phyloP scores from a whole-genome alignment of 768 basidiomycete species.

The Tricholoma saponaceum region DNA sequence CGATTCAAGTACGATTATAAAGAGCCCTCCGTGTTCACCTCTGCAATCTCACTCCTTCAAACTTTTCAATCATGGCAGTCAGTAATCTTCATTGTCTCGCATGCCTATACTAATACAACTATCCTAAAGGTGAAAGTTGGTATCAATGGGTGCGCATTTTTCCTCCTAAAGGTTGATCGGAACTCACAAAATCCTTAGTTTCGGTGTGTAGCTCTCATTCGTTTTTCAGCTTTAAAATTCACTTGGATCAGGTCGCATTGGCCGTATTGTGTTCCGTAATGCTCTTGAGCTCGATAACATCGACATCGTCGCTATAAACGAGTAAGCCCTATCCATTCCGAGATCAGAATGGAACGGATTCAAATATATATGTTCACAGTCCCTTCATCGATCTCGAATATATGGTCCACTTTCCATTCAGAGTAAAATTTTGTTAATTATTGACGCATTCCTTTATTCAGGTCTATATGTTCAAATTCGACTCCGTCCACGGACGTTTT shows the following conservation, averaged over 20 bases:
- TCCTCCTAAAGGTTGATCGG: constrained; percentile 8
- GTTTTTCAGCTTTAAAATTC: constrained; percentile 1
- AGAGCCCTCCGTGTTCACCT: neutral
- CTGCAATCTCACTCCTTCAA: neutral
- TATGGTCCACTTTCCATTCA: constrained; percentile 60
- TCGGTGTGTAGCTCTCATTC: constrained; percentile 51
- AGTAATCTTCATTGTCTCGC: neutral
- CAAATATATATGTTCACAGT: constrained; percentile 34
- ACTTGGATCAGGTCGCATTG: constrained; percentile 80
- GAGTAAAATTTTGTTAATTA: neutral
- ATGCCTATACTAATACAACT: neutral
- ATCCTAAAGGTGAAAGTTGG: constrained; percentile 73
- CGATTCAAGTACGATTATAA: neutral
- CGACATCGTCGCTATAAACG: constrained; percentile 92
- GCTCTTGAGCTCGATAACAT: constrained; percentile 72
- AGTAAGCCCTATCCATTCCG: constrained; percentile 39
- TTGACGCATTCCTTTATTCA: constrained; percentile 21
- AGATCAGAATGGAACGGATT: neutral
- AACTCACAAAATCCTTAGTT: constrained; percentile 39
- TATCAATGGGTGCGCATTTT: constrained; percentile 84
- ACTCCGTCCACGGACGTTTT: constrained; percentile 91
- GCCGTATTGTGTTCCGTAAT: constrained; percentile 97
- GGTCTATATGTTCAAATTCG: constrained; percentile 99
- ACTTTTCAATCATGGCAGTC: neutral
- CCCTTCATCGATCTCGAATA: constrained; percentile 97